A percentile compares a stretch with the other conserved stretches of the same genome.
These are phyloP conservation scores for Aspergillus ustus DNA, from an alignment of 2,329 filamentous ascomycete species.

Conservation along the genomic window DNA sequence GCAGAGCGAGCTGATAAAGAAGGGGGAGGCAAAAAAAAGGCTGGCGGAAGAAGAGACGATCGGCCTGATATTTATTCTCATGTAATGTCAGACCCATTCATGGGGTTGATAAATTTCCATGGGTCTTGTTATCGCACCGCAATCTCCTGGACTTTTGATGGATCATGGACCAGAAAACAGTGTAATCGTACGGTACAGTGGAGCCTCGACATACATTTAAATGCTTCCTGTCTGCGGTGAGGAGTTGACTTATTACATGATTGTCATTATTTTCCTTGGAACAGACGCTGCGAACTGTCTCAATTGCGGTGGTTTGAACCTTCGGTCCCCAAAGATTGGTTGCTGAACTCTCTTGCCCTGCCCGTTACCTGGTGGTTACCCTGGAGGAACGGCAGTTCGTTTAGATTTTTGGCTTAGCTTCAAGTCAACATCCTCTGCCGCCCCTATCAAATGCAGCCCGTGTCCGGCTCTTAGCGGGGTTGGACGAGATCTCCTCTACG, in stretches of 20 bases:
- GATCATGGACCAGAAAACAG: background rate
- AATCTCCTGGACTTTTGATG: background rate
- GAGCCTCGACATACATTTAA: slow-evolving; percentile 15
- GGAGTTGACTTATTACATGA: slow-evolving; percentile 10
- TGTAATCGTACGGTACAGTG: slow-evolving; percentile 25
- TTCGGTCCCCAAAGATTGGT: background rate
- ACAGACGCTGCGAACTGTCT: background rate
- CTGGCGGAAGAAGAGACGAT: slow-evolving; percentile 18
- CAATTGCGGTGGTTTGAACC: background rate
- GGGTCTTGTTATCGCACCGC: slow-evolving; percentile 20
- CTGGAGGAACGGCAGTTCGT: slow-evolving; percentile 6
- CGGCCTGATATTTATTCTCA: slow-evolving; percentile 19
- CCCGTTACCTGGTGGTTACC: slow-evolving; percentile 17
- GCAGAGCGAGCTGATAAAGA: background rate
- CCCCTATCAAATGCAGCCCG: slow-evolving; percentile 20
- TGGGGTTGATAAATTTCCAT: slow-evolving; percentile 10
- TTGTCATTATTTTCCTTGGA: background rate
- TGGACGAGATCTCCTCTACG: background rate
- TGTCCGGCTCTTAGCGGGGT: slow-evolving; percentile 9
- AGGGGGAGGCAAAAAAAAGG: slow-evolving; percentile 7
- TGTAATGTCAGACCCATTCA: slow-evolving; percentile 16
- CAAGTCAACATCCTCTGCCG: slow-evolving; percentile 21
- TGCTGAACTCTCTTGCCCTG: background rate
- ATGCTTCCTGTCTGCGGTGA: slow-evolving; percentile 11
- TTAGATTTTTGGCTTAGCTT: slow-evolving; percentile 16